Percentiles rank a stretch among this genome's conserved stretches.
Evolutionary conservation across 108 stramenopile genomes (phyloP).

Genomic region (Mediolabrus comicus): DNA sequence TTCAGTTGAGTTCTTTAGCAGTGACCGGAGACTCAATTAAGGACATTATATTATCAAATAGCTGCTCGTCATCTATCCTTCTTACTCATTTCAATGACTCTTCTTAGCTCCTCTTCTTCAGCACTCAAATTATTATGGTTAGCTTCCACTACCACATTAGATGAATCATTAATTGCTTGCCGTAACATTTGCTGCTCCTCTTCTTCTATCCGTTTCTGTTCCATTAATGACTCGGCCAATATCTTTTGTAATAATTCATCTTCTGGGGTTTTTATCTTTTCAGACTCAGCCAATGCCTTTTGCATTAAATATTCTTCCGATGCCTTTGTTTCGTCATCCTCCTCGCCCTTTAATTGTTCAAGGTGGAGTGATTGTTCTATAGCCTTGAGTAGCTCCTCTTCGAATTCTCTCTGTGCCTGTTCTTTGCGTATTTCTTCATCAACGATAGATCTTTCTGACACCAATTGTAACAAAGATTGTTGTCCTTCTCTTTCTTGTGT

Average conservation of each 20-base stretch:
- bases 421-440: slow-evolving; percentile 8
- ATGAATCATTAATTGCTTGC: neutral
- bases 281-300: slow-evolving; percentile 11
- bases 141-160: neutral
- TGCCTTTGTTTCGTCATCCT: neutral
- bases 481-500: slow-evolving; percentile 7
- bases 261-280: slow-evolving; percentile 9
- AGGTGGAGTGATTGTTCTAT: slow-evolving; percentile 17
- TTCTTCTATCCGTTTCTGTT: slow-evolving; percentile 5
- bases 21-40: too few relatives aligned
- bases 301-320: slow-evolving; percentile 10
- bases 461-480: neutral
- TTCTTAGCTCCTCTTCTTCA: neutral
- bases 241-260: slow-evolving; percentile 11
- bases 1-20: too few relatives aligned
- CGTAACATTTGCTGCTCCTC: neutral
- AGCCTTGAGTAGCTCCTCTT: slow-evolving; percentile 15
- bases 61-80: too few relatives aligned
- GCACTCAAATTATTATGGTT: neutral
- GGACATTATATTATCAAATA: too few relatives aligned
- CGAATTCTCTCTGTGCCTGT: slow-evolving; percentile 28
- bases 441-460: neutral
- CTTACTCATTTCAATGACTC: neutral
- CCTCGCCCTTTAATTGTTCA: neutral
- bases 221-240: slow-evolving; percentile 8